Percentiles rank a stretch among this genome's conserved stretches.
phyloP scores from a whole-genome alignment of 176 grass and related monocot species.

The Otatea glauca region DNA sequence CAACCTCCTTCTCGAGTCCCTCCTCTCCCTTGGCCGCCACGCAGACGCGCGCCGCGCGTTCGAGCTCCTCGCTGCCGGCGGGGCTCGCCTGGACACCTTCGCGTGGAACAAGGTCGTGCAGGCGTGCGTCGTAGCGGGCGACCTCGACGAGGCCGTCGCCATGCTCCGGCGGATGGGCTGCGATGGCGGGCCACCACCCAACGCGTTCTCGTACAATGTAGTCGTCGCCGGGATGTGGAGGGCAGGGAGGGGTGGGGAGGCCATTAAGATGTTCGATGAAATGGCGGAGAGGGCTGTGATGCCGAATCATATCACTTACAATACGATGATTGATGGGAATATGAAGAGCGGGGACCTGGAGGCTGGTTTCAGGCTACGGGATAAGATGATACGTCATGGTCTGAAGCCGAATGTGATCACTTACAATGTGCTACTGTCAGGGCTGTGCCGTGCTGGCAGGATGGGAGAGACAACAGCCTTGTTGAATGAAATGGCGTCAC shows the following conservation, averaged over 20 bases:
- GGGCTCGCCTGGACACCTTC: conserved; percentile 46
- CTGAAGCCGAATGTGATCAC: conserved; percentile 57
- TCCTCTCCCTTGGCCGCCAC: conserved; percentile 49
- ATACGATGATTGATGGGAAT: conserved; percentile 67
- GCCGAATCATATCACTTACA: conserved; percentile 56
- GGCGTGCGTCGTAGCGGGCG: conserved; percentile 36
- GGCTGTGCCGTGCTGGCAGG: conserved; percentile 54
- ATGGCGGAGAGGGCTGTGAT: conserved; percentile 34
- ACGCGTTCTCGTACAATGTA: conserved; percentile 48
- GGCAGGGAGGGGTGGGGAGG: conserved; percentile 28
- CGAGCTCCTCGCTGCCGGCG: conserved; percentile 38
- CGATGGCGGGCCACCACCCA: conserved; percentile 20
- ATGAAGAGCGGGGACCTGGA: conserved; percentile 52
- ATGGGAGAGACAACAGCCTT: conserved; percentile 39
- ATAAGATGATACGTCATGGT: conserved; percentile 45
- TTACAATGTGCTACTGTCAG: conserved; percentile 62
- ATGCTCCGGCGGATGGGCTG: conserved; percentile 53
- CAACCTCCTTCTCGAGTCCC: conserved; percentile 63
- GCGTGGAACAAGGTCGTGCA: conserved; percentile 67
- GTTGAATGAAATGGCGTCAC: conserved; percentile 59
- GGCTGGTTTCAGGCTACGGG: conserved; percentile 48
- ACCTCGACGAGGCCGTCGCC: conserved; percentile 52
- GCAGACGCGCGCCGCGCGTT: conserved; percentile 50
- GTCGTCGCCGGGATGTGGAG: too few relatives aligned
- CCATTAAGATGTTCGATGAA: conserved; percentile 62